Conservation (phyloP, 1,284 basidiomycete genomes). For the Schizopora paradoxa region DNA sequence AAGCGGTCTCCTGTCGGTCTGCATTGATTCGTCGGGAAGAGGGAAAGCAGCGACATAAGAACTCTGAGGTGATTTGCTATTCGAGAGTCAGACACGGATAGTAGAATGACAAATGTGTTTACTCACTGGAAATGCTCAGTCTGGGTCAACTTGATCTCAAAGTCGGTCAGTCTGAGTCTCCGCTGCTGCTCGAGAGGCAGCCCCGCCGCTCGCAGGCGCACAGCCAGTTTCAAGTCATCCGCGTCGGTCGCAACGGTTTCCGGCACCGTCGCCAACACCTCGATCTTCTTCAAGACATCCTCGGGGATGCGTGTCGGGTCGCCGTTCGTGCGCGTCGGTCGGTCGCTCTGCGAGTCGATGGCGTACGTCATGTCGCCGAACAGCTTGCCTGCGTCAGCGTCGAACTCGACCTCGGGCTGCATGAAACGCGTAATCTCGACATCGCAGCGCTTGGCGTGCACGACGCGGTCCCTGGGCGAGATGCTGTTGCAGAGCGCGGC, state of each 20-base stretch:
- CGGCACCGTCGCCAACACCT: constrained; percentile 58
- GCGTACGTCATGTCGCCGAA: constrained; percentile 35
- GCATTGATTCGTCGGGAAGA: constrained; percentile 45
- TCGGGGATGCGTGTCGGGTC: constrained; percentile 36
- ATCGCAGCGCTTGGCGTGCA: constrained; percentile 30
- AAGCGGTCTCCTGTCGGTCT: constrained; percentile 59
- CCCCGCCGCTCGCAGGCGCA: constrained; percentile 56
- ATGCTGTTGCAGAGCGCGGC: constrained; percentile 45
- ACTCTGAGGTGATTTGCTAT: constrained; percentile 38
- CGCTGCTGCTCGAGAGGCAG: constrained; percentile 42
- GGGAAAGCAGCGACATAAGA: constrained; percentile 45
- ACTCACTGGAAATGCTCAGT: too few relatives aligned
- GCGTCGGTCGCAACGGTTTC: constrained; percentile 44
- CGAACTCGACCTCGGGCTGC: constrained; percentile 28
- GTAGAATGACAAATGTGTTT: constrained; percentile 45
- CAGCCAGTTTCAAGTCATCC: constrained; percentile 42
- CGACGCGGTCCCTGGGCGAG: constrained; percentile 31
- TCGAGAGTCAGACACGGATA: constrained; percentile 5
- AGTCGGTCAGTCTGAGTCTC: constrained; percentile 47
- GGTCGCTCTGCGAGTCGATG: constrained; percentile 33
- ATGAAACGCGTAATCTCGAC: constrained; percentile 45
- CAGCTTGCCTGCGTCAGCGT: constrained; percentile 16
- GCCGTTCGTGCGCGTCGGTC: constrained; percentile 4
- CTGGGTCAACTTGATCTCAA: constrained; percentile 54
- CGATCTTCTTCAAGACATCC: constrained; percentile 53